Conservation (phyloP, 129 eudicot genomes). For the Pittosporum tobira region DNA sequence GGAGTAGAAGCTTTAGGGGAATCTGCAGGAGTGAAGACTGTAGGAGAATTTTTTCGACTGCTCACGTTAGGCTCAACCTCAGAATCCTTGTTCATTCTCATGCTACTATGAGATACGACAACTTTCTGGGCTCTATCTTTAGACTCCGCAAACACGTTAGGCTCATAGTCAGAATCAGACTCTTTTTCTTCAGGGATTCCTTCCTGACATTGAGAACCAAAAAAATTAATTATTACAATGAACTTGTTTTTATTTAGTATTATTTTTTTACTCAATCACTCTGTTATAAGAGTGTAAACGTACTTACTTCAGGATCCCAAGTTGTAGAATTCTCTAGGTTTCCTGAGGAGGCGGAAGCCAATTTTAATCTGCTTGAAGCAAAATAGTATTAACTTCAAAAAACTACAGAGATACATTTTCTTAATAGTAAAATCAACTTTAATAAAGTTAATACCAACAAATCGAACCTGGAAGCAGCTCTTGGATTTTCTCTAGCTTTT, state of each 20-base stretch:
- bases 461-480: slow-evolving; percentile 50
- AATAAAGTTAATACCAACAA: neutral
- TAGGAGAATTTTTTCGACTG: slow-evolving; percentile 25
- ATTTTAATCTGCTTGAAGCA: slow-evolving; percentile 36
- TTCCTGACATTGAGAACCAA: slow-evolving; percentile 34
- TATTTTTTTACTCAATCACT: too few relatives aligned
- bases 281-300: neutral
- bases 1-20: slow-evolving; percentile 27
- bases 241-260: too few relatives aligned
- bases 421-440: neutral
- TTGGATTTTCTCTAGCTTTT: slow-evolving; percentile 32
- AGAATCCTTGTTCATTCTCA: slow-evolving; percentile 13
- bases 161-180: slow-evolving; percentile 31
- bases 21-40: slow-evolving; percentile 25
- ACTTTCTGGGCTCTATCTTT: slow-evolving; percentile 6
- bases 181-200: slow-evolving; percentile 42
- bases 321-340: slow-evolving; percentile 39
- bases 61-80: slow-evolving; percentile 17
- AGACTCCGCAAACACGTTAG: slow-evolving; percentile 13
- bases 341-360: slow-evolving; percentile 22
- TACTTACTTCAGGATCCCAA: slow-evolving; percentile 53
- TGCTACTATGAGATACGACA: slow-evolving; percentile 20
- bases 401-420: neutral
- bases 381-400: neutral
- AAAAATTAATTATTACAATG: neutral